Conservation (phyloP, 2,329 filamentous ascomycete species). For the Chaetothyriales sp. region DNA sequence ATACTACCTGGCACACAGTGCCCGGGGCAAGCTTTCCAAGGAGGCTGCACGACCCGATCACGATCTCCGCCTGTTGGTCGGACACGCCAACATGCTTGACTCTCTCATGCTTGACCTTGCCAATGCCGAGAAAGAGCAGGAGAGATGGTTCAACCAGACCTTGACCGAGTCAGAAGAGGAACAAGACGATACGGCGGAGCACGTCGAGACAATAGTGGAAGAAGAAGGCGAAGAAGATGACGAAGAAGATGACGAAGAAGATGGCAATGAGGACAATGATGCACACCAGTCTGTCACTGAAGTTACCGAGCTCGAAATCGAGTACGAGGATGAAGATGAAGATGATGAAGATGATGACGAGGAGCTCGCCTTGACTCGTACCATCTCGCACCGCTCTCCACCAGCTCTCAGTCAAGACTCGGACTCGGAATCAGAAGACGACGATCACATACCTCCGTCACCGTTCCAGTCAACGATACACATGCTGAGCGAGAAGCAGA, state of each 20-base stretch:
- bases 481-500: constrained; percentile 45
- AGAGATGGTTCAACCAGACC: constrained; percentile 94
- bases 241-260: too few relatives aligned
- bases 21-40: constrained; percentile 82
- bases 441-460: constrained; percentile 58
- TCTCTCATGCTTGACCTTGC: constrained; percentile 81
- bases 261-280: constrained; percentile 39
- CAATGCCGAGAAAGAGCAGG: constrained; percentile 88
- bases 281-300: constrained; percentile 38
- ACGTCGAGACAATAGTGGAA: constrained; percentile 58
- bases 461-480: constrained; percentile 44
- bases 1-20: constrained; percentile 95
- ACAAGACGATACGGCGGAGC: constrained; percentile 47
- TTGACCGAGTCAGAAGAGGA: constrained; percentile 56
- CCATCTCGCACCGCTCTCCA: constrained; percentile 50
- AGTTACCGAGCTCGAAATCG: constrained; percentile 42
- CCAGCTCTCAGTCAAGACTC: constrained; percentile 57
- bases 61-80: constrained; percentile 86
- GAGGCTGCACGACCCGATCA: constrained; percentile 86
- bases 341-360: constrained; percentile 47
- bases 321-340: constrained; percentile 33
- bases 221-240: too few relatives aligned
- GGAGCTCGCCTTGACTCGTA: constrained; percentile 52
- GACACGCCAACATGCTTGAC: constrained; percentile 96
- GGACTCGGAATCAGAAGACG: constrained; percentile 54